These are phyloP conservation scores for Ophiostoma fasciatum DNA, from an alignment of 2,329 filamentous ascomycete species.

Conservation along the genomic window DNA sequence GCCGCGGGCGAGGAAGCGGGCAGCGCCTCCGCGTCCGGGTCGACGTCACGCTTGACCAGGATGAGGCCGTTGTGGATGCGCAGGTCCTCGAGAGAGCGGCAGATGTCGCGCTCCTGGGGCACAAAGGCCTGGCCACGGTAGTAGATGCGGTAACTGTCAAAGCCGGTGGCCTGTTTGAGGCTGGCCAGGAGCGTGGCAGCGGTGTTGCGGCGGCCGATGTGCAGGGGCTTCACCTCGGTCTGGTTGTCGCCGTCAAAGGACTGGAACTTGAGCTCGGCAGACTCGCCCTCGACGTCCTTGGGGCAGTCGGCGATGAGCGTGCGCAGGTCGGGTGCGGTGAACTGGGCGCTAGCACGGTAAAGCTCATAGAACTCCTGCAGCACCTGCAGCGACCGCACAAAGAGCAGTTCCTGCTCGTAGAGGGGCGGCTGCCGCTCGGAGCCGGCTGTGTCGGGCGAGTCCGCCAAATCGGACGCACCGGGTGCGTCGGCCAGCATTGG, in stretches of 20 bases:
- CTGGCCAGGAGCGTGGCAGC: slow-evolving; percentile 52
- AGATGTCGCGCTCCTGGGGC: slow-evolving; percentile 42
- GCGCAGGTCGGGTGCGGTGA: slow-evolving; percentile 42
- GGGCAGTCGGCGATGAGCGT: slow-evolving; percentile 36
- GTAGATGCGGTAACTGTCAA: slow-evolving; percentile 61
- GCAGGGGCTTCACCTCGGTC: slow-evolving; percentile 45
- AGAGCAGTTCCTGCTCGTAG: slow-evolving; percentile 43
- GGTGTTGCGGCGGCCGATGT: slow-evolving; percentile 57
- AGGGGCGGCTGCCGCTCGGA: slow-evolving; percentile 30
- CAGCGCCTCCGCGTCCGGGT: slow-evolving; percentile 26
- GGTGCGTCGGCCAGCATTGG: slow-evolving; percentile 35
- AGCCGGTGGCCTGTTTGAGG: slow-evolving; percentile 55
- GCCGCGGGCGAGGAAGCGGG: no score
- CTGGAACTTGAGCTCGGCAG: slow-evolving; percentile 57
- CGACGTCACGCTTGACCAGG: slow-evolving; percentile 46
- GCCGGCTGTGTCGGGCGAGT: no score
- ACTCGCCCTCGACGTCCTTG: slow-evolving; percentile 43
- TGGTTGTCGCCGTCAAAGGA: slow-evolving; percentile 48
- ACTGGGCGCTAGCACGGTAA: slow-evolving; percentile 45
- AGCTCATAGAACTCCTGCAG: slow-evolving; percentile 52
- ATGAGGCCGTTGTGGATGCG: slow-evolving; percentile 49
- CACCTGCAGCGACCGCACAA: slow-evolving; percentile 54
- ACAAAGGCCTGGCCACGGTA: slow-evolving; percentile 52
- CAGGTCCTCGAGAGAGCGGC: slow-evolving; percentile 53
- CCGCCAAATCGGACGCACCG: slow-evolving; percentile 15